phyloP scores from a whole-genome alignment of 2,329 filamentous ascomycete species.

The Microcyclospora tardicrescens region DNA sequence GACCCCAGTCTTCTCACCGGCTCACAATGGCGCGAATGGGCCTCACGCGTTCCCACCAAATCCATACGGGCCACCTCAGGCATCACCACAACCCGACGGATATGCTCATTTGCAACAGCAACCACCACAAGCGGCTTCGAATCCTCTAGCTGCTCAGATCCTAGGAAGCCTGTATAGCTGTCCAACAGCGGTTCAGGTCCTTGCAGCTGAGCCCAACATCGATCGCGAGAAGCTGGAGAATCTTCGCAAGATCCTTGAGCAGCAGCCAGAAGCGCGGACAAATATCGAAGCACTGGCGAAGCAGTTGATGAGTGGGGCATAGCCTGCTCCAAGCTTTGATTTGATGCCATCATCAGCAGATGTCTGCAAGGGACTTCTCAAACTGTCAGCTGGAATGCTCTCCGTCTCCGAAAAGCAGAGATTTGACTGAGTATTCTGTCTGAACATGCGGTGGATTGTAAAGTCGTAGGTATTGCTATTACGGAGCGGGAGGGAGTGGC shows the following conservation, averaged over 20 bases:
- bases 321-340: no score
- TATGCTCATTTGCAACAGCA: slow-evolving; percentile 17
- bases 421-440: no score
- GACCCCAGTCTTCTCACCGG: slow-evolving; percentile 11
- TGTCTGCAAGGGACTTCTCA: no score
- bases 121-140: slow-evolving; percentile 12
- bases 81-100: slow-evolving; percentile 20
- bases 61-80: slow-evolving; percentile 26
- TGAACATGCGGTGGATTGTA: no score
- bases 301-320: slow-evolving; percentile 8
- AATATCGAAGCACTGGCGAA: slow-evolving; percentile 32
- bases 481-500: no score
- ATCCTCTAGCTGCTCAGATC: slow-evolving; percentile 28
- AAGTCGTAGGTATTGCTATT: no score
- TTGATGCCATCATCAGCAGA: no score
- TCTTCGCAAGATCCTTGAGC: slow-evolving; percentile 54
- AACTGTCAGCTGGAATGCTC: no score
- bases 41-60: slow-evolving; percentile 22
- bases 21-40: slow-evolving; percentile 19
- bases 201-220: slow-evolving; percentile 25
- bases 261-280: slow-evolving; percentile 50
- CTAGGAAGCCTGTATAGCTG: slow-evolving; percentile 30
- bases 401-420: no score
- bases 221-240: slow-evolving; percentile 54
- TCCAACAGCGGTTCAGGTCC: slow-evolving; percentile 29